Conservation (phyloP, 306 rosid genomes). For the Rosa rugosa region DNA sequence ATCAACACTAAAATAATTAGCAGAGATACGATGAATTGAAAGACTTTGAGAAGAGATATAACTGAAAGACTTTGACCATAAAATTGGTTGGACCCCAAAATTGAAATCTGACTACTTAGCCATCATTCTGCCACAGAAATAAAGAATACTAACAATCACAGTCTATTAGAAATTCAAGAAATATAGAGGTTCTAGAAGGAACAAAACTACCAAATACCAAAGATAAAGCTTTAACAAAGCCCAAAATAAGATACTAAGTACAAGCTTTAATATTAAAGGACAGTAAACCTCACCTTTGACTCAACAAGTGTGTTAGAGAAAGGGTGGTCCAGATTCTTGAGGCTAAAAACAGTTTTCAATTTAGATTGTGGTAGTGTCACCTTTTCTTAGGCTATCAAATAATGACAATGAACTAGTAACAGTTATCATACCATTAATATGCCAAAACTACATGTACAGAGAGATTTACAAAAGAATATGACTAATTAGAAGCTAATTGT, state of each 20-base stretch:
- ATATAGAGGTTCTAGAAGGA: not conserved
- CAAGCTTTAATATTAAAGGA: constrained; percentile 3
- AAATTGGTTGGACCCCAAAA: constrained; percentile 55
- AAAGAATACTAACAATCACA: not conserved
- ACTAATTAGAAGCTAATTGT: constrained; percentile 2
- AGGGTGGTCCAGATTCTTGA: not conserved
- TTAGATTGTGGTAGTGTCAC: not conserved
- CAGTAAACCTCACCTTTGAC: constrained; percentile 67
- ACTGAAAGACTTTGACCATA: too few species aligned
- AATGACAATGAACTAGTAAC: not conserved
- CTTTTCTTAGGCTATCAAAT: not conserved
- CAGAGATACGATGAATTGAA: too few species aligned
- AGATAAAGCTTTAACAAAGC: not conserved
- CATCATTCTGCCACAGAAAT: not conserved
- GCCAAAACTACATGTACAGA: not conserved
- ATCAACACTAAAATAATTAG: too few species aligned
- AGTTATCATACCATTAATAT: not conserved
- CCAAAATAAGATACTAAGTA: constrained; percentile 21
- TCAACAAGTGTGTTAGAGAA: constrained; percentile 15
- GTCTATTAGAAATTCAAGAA: not conserved
- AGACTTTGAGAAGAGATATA: too few species aligned
- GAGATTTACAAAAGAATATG: not conserved
- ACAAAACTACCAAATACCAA: not conserved
- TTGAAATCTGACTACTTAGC: not conserved
- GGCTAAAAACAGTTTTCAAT: not conserved